These are phyloP conservation scores for Mycena indigotica DNA, from an alignment of 768 basidiomycete genomes.

Conservation along the genomic window DNA sequence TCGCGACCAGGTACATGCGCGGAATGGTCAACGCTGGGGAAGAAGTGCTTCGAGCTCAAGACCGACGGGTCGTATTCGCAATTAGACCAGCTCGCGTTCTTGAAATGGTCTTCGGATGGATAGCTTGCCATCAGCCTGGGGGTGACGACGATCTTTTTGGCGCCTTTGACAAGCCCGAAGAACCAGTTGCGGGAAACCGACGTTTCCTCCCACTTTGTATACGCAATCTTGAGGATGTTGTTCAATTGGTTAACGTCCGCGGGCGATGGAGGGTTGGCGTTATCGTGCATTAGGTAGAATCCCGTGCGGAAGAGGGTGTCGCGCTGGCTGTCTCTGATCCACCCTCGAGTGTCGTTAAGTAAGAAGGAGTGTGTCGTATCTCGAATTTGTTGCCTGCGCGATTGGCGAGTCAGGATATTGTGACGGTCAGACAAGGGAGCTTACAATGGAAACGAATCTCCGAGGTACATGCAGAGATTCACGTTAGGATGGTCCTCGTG, in stretches of 20 bases:
- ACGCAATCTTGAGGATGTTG: not conserved
- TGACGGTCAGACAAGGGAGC: not conserved
- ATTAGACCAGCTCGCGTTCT: too few species aligned
- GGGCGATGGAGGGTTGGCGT: not conserved
- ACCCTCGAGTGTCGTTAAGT: not conserved
- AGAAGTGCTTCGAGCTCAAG: too few species aligned
- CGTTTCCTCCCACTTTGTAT: too few species aligned
- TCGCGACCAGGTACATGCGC: too few species aligned
- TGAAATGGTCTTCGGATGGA: too few species aligned
- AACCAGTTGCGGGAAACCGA: too few species aligned
- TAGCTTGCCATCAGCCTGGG: too few species aligned
- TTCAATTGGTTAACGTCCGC: not conserved
- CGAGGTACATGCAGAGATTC: not conserved
- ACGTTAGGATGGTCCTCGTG: not conserved
- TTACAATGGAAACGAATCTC: not conserved
- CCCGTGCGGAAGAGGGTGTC: not conserved
- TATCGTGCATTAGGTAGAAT: not conserved
- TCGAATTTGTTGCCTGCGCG: not conserved
- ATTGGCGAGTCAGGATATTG: not conserved
- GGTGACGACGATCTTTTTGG: too few species aligned
- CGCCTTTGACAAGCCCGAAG: too few species aligned
- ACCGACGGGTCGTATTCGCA: too few species aligned
- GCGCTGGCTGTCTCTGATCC: not conserved
- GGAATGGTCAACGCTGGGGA: too few species aligned
- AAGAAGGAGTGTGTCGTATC: not conserved